phyloP scores from a whole-genome alignment of 192 early-diverging fungal genomes.

The Mortierella hygrophila region DNA sequence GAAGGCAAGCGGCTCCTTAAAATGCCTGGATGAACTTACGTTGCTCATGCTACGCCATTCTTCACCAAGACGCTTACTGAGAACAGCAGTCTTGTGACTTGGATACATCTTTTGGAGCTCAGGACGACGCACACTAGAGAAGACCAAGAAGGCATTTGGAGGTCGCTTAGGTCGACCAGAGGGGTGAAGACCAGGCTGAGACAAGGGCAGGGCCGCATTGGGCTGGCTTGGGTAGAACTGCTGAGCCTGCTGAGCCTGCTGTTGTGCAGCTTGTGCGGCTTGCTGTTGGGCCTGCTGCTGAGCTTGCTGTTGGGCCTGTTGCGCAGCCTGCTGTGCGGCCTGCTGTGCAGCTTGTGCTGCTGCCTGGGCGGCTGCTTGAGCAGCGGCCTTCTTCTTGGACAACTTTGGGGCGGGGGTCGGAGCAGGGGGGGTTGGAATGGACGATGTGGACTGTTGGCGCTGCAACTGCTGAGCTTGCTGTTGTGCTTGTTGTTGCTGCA shows the following conservation, averaged over 20 bases:
- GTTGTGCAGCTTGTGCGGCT: conserved; percentile 8
- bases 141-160: conserved; percentile 78
- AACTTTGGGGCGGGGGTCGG: neutral
- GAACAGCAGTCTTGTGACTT: conserved; percentile 69
- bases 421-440: conserved; percentile 3
- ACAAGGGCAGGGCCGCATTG: neutral
- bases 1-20: neutral
- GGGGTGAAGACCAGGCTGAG: conserved; percentile 31
- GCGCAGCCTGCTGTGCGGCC: conserved; percentile 8
- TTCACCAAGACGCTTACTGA: conserved; percentile 75
- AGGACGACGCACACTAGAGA: conserved; percentile 73
- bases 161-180: conserved; percentile 69
- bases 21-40: conserved; percentile 29
- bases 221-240: conserved; percentile 22
- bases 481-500: conserved; percentile 24
- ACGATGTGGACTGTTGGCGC: conserved; percentile 6
- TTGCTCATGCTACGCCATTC: conserved; percentile 71
- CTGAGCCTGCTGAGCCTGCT: conserved; percentile 27
- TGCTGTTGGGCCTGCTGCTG: conserved; percentile 39
- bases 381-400: neutral
- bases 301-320: conserved; percentile 22
- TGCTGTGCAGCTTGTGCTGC: neutral
- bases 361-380: neutral
- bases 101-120: conserved; percentile 72
- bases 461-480: conserved; percentile 22